Evolutionary conservation across 2,329 filamentous ascomycete genomes (phyloP).

Genomic region (Talaromyces funiculosus): DNA sequence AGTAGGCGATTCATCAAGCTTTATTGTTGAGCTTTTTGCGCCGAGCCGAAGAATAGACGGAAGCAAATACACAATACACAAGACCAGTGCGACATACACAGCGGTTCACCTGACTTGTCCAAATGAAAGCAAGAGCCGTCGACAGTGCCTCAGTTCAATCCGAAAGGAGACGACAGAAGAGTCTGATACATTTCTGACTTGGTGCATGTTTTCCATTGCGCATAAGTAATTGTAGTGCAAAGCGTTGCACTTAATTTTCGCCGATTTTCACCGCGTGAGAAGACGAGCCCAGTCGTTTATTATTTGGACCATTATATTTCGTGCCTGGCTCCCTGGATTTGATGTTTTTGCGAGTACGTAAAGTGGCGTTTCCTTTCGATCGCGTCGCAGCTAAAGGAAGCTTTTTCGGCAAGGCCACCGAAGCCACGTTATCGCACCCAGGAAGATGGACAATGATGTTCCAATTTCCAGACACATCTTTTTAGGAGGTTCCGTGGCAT

Average conservation of each 20-base stretch:
- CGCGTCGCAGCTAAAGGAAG: slow-evolving; percentile 20
- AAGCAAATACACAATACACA: not conserved
- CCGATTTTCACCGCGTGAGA: slow-evolving; percentile 18
- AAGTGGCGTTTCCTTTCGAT: slow-evolving; percentile 23
- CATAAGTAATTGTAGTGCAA: not conserved
- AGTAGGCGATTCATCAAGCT: not conserved
- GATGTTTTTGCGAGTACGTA: slow-evolving; percentile 27
- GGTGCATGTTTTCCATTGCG: not conserved
- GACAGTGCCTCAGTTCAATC: not conserved
- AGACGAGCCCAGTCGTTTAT: slow-evolving; percentile 25
- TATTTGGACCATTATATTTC: slow-evolving; percentile 14
- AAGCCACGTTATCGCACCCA: slow-evolving; percentile 40
- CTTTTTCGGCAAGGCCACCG: slow-evolving; percentile 35
- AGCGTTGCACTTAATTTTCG: slow-evolving; percentile 6
- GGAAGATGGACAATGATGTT: slow-evolving; percentile 45
- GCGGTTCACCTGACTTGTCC: not conserved
- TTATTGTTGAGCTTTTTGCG: not conserved
- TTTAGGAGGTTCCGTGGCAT: slow-evolving; percentile 36
- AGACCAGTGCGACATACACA: not conserved
- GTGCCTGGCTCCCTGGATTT: slow-evolving; percentile 28
- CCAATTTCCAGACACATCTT: slow-evolving; percentile 32
- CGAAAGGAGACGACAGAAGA: not conserved
- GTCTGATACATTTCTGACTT: not conserved
- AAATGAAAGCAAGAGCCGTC: not conserved
- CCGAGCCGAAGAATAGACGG: not conserved